Evolutionary conservation across 2,329 filamentous ascomycete species (phyloP).

Genomic region (Botrytis tulipae): DNA sequence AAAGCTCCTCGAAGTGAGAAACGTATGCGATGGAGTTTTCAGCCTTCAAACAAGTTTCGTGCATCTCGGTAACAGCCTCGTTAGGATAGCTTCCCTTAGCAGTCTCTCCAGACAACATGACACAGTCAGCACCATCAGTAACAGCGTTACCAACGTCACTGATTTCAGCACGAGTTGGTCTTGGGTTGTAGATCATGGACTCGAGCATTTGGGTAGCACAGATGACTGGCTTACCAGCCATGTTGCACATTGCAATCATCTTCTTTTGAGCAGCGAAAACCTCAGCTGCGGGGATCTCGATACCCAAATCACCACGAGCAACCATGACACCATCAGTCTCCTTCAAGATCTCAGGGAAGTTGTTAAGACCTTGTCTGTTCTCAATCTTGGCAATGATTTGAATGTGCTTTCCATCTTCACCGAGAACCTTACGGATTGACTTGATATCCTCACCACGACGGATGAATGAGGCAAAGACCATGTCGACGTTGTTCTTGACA

Average conservation of each 20-base stretch:
- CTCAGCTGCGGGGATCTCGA: slow-evolving; percentile 97
- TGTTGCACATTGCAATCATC: slow-evolving; percentile 99
- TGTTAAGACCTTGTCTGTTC: slow-evolving; percentile 99
- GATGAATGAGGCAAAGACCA: slow-evolving; percentile 99
- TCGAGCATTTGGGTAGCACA: slow-evolving; percentile 99
- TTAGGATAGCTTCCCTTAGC: slow-evolving; percentile 95
- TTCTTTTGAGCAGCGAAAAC: slow-evolving; percentile 99
- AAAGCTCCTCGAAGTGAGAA: slow-evolving; percentile 93
- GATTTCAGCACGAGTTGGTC: slow-evolving; percentile 96
- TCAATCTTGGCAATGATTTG: slow-evolving; percentile 99
- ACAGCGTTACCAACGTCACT: slow-evolving; percentile 98
- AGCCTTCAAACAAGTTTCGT: slow-evolving; percentile 92
- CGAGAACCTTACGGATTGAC: slow-evolving; percentile 87
- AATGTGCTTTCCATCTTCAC: slow-evolving; percentile 89
- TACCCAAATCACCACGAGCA: slow-evolving; percentile 95
- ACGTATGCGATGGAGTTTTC: slow-evolving; percentile 98
- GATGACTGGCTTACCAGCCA: slow-evolving; percentile 97
- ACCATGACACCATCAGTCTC: slow-evolving; percentile 99
- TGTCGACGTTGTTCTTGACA: slow-evolving; percentile 98
- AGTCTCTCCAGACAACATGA: slow-evolving; percentile 99
- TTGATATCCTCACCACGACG: slow-evolving; percentile 89
- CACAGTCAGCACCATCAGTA: slow-evolving; percentile 95
- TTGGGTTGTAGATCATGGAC: slow-evolving; percentile 99
- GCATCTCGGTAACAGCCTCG: slow-evolving; percentile 96
- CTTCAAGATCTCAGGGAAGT: slow-evolving; percentile 94